Base-by-base conservation (phyloP, 371 early-diverging fungal species). In the Mucor circinelloides region DNA sequence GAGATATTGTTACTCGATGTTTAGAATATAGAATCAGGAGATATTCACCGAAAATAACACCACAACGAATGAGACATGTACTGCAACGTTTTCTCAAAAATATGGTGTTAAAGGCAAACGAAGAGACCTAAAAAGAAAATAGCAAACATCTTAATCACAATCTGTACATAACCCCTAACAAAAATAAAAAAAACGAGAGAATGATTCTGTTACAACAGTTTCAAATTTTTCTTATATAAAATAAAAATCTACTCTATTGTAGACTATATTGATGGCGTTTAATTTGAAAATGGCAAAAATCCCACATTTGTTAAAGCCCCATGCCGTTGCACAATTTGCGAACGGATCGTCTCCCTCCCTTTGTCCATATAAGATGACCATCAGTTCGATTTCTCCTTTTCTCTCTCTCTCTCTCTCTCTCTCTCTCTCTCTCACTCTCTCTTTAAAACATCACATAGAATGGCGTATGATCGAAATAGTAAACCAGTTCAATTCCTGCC, bases 31-130 rank as follows among this genome's bases (percentile, higher is more conserved):
- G 82, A 66, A 67, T 82, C 10, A 73, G 69, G 25, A 70, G 72
- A n/a, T 77, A 82, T 60, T 78, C 82, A 21, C 80, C 80, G 2
- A 82, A 78, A 28, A 75, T 80, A 52, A 80, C 82, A 6, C 82
- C 82, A 17, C 78, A 78, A 55, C 72, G 80, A 17, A 79, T 82
- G 82, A 74, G 82, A 52, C 76, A 78, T 55, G 82, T 82, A 6
- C 46, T 82, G 19, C 82, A 82, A 63, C 72, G 78, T 55, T 82
- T 82, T 52, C 56, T 82, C 25, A 82, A 82, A 58, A 82, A 78
- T 56, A 80, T 82, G 82, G 77, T 82, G 6, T 54, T 82, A 28
- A 78, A 78, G 59, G 80, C 76, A 15, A 82, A 78, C 40, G 76
- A 78, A 40, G 80, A 79, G 25, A 55, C 65, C 30, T 77, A 58